These are phyloP conservation scores for Paecilomyces sp. DNA, from an alignment of 2,329 filamentous ascomycete genomes.

Conservation along the genomic window DNA sequence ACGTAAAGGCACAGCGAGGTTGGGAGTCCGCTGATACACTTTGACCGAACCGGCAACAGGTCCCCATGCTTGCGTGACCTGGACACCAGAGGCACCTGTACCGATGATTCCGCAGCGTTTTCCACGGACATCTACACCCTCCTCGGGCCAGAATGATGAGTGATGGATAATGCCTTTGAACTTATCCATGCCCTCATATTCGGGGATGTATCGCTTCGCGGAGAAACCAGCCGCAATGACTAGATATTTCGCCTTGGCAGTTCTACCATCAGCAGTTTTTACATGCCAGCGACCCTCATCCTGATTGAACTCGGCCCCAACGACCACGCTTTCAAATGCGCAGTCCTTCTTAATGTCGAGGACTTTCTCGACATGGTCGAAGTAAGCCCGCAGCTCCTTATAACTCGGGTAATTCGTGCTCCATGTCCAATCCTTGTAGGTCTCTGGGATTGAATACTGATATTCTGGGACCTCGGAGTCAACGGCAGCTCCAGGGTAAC, in stretches of 20 bases:
- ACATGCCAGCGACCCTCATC: conserved; percentile 36
- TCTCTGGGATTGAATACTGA: conserved; percentile 45
- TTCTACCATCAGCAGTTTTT: conserved; percentile 33
- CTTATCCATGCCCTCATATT: conserved; percentile 50
- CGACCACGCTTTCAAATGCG: conserved; percentile 38
- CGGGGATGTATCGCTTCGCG: conserved; percentile 54
- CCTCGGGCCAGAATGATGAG: conserved; percentile 55
- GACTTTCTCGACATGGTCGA: conserved; percentile 39
- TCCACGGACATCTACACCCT: conserved; percentile 48
- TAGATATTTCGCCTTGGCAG: conserved; percentile 35
- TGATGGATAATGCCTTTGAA: conserved; percentile 56
- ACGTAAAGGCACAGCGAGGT: conserved; percentile 56
- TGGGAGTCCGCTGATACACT: conserved; percentile 58
- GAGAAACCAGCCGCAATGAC: conserved; percentile 43
- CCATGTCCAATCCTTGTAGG: conserved; percentile 42
- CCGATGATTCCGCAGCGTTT: conserved; percentile 59
- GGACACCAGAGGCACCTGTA: conserved; percentile 58
- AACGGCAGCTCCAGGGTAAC: conserved; percentile 45
- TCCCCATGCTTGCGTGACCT: conserved; percentile 55
- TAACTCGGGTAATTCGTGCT: conserved; percentile 20
- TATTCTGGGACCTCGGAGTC: conserved; percentile 49
- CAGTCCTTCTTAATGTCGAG: conserved; percentile 39
- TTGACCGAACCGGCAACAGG: conserved; percentile 45
- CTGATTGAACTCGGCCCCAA: conserved; percentile 33
- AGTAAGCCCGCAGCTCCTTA: conserved; percentile 40